A percentile compares a stretch with the other conserved stretches of the same genome.
These are phyloP conservation scores for Scheffersomyces titani DNA, from an alignment of 1,139 yeast genomes.

Conservation along the genomic window DNA sequence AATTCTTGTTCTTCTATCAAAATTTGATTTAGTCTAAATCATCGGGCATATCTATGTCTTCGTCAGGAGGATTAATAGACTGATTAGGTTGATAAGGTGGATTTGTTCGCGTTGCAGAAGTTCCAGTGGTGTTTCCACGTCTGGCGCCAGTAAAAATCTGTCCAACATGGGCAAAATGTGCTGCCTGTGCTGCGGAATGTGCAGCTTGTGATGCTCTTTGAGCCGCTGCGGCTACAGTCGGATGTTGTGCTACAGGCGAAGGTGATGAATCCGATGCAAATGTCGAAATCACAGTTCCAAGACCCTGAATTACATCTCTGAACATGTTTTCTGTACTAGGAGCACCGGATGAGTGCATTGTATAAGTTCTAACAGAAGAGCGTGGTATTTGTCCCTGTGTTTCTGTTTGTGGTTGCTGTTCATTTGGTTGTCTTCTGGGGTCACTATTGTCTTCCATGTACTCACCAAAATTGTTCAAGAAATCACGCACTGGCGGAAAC, in stretches of 20 bases:
- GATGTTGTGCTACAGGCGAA: background rate
- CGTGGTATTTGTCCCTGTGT: background rate
- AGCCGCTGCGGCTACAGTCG: background rate
- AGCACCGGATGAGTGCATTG: background rate
- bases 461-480: conserved; percentile 26
- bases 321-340: conserved; percentile 1
- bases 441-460: conserved; percentile 16
- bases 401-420: background rate
- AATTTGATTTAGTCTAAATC: background rate
- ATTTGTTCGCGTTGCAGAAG: background rate
- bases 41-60: conserved; percentile 19
- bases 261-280: background rate
- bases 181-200: background rate
- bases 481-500: conserved; percentile 12
- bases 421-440: background rate
- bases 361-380: background rate
- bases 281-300: conserved; percentile 3
- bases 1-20: too few relatives aligned
- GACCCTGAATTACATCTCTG: conserved; percentile 7
- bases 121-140: background rate
- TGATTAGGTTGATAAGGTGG: background rate
- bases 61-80: conserved; percentile 9
- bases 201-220: background rate
- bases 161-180: background rate
- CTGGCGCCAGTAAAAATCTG: background rate